phyloP scores from a whole-genome alignment of 129 eudicot species.

The Flaveria brownii region DNA sequence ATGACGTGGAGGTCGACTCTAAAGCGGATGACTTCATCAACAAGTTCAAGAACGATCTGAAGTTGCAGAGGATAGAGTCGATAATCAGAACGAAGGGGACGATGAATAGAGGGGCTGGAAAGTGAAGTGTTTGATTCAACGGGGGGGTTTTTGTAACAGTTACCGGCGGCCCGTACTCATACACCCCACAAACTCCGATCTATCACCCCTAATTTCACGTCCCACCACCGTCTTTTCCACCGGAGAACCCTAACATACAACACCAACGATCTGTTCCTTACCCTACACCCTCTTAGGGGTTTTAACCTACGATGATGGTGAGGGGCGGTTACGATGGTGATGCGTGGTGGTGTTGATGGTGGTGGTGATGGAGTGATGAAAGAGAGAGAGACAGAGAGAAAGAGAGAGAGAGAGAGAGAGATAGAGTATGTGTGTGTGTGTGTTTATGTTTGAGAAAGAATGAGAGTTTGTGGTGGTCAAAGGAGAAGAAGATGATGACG shows the following conservation, averaged over 20 bases:
- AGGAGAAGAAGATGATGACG: too few species aligned
- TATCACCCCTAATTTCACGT: slow-evolving; percentile 51
- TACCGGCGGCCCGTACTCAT: slow-evolving; percentile 44
- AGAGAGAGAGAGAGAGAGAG: too few species aligned
- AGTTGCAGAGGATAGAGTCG: slow-evolving; percentile 83
- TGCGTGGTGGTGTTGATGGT: too few species aligned
- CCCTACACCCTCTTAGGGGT: slow-evolving; percentile 76
- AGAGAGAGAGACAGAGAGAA: too few species aligned
- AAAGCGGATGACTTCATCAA: slow-evolving; percentile 86
- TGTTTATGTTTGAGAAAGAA: too few species aligned
- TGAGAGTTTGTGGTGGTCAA: too few species aligned
- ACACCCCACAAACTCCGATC: slow-evolving; percentile 51
- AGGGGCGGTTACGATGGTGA: too few species aligned
- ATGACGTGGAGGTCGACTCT: slow-evolving; percentile 70
- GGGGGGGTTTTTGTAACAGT: slow-evolving; percentile 34
- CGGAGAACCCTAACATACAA: slow-evolving; percentile 43
- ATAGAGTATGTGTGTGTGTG: too few species aligned
- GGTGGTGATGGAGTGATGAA: too few species aligned
- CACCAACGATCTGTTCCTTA: slow-evolving; percentile 77
- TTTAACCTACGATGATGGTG: too few species aligned
- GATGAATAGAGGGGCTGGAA: slow-evolving; percentile 50
- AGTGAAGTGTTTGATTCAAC: slow-evolving; percentile 19
- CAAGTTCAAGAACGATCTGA: slow-evolving; percentile 73
- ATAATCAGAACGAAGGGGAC: slow-evolving; percentile 66
- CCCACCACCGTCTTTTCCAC: slow-evolving; percentile 35